Evolutionary conservation across 768 basidiomycete genomes (phyloP).

Genomic region (Thelephora aurantiotincta): DNA sequence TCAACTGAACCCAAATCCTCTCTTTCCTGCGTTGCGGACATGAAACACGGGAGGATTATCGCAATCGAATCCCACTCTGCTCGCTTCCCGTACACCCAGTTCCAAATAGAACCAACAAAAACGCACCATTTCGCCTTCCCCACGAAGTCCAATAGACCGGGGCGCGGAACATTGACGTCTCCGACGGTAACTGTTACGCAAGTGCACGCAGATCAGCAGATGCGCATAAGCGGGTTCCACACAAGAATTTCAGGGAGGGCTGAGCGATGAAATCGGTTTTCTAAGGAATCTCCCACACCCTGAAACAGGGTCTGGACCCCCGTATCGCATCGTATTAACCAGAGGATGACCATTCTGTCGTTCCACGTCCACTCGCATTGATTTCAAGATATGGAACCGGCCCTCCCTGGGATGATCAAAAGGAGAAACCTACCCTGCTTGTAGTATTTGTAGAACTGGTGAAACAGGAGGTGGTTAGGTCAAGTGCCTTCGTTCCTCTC

Average conservation of each 20-base stretch:
- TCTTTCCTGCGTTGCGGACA: background rate
- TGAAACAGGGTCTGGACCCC: background rate
- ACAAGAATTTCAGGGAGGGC: background rate
- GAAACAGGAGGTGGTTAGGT: slow-evolving; percentile 2
- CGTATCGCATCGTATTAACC: slow-evolving; percentile 1
- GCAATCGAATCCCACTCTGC: too few species aligned
- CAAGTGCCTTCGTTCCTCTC: slow-evolving; percentile 1
- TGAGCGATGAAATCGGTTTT: background rate
- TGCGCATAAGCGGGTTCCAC: background rate
- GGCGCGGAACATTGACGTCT: slow-evolving; percentile 47
- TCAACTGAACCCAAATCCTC: too few species aligned
- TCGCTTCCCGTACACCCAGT: too few species aligned
- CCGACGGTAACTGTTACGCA: slow-evolving; percentile 48
- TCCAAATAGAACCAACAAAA: background rate
- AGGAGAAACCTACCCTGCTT: slow-evolving; percentile 61
- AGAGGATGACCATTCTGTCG: slow-evolving; percentile 4
- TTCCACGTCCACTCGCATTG: background rate
- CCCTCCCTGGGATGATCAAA: background rate
- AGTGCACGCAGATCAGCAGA: background rate
- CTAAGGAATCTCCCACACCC: background rate
- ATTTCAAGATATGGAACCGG: too few species aligned
- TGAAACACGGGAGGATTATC: background rate
- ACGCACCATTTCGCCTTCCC: slow-evolving; percentile 86
- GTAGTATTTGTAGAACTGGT: slow-evolving; percentile 84
- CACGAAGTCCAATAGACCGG: slow-evolving; percentile 72